A percentile compares a stretch with the other conserved stretches of the same genome.
Evolutionary conservation across 345 rosid genomes (phyloP).

Genomic region (Clarkia xantiana): DNA sequence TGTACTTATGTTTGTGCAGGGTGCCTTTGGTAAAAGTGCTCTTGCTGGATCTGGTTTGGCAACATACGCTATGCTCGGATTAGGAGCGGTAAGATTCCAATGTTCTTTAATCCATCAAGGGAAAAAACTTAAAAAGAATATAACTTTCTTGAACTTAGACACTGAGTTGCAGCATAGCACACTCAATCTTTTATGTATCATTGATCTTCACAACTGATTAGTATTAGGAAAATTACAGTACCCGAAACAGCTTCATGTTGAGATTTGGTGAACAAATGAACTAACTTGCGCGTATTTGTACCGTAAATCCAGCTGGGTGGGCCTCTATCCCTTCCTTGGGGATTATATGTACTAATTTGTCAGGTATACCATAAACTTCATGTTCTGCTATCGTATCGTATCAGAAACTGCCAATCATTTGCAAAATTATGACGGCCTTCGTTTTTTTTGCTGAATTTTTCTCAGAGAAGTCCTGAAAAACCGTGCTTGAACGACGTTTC

Average conservation of each 20-base stretch:
- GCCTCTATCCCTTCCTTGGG: conserved; percentile 92
- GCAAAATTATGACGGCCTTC: too few relatives aligned
- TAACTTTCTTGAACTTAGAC: not conserved
- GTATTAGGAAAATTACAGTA: too few relatives aligned
- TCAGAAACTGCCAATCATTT: not conserved
- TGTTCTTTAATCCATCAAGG: not conserved
- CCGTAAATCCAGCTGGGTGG: conserved; percentile 62
- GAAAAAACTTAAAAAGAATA: not conserved
- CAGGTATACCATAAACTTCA: conserved; percentile 35
- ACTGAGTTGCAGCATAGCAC: too few relatives aligned
- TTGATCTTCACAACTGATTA: too few relatives aligned
- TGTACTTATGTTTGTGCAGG: conserved; percentile 23
- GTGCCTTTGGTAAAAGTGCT: conserved; percentile 71
- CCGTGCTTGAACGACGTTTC: conserved; percentile 87
- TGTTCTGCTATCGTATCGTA: not conserved
- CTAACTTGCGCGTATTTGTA: not conserved
- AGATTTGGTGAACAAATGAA: not conserved
- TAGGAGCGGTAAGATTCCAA: conserved; percentile 59
- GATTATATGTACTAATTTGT: conserved; percentile 75
- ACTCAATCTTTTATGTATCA: too few relatives aligned
- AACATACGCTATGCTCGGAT: conserved; percentile 70
- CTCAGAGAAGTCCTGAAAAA: conserved; percentile 78
- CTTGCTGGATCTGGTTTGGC: conserved; percentile 57
- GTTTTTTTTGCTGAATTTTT: too few relatives aligned
- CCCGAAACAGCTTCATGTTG: not conserved